Evolutionary conservation across 2,329 filamentous ascomycete genomes (phyloP).

Genomic region (Sporothrix humicola): DNA sequence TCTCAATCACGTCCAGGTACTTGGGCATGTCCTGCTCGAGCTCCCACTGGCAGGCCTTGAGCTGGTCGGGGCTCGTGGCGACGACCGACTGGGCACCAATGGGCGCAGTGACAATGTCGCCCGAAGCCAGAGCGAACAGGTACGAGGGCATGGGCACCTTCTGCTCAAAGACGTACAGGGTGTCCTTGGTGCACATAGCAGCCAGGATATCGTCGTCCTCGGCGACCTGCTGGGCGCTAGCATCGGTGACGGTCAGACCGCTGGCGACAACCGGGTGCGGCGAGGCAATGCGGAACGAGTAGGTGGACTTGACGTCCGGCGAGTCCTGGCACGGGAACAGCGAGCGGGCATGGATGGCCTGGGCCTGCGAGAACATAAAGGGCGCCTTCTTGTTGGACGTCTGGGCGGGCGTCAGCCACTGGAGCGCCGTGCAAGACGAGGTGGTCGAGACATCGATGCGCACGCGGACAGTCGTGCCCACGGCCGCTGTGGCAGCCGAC

Average conservation of each 20-base stretch:
- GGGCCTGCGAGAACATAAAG: slow-evolving; percentile 98
- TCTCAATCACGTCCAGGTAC: slow-evolving; percentile 86
- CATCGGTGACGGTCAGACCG: slow-evolving; percentile 63
- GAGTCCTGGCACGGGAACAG: slow-evolving; percentile 98
- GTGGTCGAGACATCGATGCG: slow-evolving; percentile 81
- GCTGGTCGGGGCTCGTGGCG: slow-evolving; percentile 84
- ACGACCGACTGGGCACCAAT: slow-evolving; percentile 87
- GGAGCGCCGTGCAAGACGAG: slow-evolving; percentile 84
- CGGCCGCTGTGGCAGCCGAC: slow-evolving; percentile 45
- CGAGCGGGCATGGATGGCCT: slow-evolving; percentile 92
- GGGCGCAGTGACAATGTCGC: slow-evolving; percentile 82
- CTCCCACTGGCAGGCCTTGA: slow-evolving; percentile 86
- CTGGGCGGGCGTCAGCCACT: slow-evolving; percentile 93
- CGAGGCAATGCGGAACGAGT: slow-evolving; percentile 85
- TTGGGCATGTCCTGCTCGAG: slow-evolving; percentile 88
- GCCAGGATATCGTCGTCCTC: slow-evolving; percentile 52
- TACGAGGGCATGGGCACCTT: slow-evolving; percentile 92
- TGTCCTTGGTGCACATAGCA: slow-evolving; percentile 53
- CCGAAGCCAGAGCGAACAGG: slow-evolving; percentile 87
- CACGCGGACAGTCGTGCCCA: slow-evolving; percentile 59
- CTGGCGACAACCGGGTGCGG: slow-evolving; percentile 90
- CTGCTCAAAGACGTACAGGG: slow-evolving; percentile 85
- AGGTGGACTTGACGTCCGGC: slow-evolving; percentile 95
- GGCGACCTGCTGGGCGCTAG: neutral
- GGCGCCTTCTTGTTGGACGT: slow-evolving; percentile 95